Conservation (phyloP, 306 rosid genomes). For the Amphicarpaea edgeworthii region DNA sequence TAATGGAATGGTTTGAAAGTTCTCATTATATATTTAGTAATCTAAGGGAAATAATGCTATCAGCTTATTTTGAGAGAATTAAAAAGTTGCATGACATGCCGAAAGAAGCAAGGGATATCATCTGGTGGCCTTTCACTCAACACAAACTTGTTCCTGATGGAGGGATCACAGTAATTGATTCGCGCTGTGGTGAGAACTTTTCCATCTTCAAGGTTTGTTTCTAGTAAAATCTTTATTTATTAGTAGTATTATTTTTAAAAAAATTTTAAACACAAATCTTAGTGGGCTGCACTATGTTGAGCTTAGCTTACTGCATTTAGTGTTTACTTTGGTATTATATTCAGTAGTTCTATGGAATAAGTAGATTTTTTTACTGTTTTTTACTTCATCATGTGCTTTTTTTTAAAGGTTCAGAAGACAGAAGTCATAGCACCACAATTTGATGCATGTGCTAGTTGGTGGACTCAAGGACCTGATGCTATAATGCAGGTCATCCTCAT, state of each 20-base stretch:
- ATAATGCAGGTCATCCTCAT: conserved; percentile 75
- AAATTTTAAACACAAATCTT: conserved; percentile 15
- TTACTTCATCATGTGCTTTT: background rate
- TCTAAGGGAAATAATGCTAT: conserved; percentile 75
- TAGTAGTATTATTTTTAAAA: conserved; percentile 23
- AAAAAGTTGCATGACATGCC: conserved; percentile 85
- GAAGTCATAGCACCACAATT: conserved; percentile 78
- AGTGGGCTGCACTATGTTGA: conserved; percentile 28
- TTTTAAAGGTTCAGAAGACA: conserved; percentile 52
- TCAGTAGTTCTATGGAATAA: conserved; percentile 21
- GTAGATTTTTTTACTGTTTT: too few species aligned
- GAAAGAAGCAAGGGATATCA: conserved; percentile 70
- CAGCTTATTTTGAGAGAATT: conserved; percentile 65
- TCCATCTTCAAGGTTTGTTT: conserved; percentile 88
- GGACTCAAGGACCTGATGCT: conserved; percentile 99
- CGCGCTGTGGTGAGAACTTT: conserved; percentile 94
- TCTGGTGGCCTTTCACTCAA: conserved; percentile 99
- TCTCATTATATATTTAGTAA: conserved; percentile 62
- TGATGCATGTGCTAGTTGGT: conserved; percentile 99
- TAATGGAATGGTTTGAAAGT: conserved; percentile 82
- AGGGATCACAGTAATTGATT: conserved; percentile 89
- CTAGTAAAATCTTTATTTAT: conserved; percentile 29
- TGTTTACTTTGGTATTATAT: conserved; percentile 31
- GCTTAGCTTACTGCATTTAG: conserved; percentile 29
- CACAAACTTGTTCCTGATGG: conserved; percentile 81